Conservation (phyloP, 2,329 filamentous ascomycete species). For the Pestalotiopsis sp. region DNA sequence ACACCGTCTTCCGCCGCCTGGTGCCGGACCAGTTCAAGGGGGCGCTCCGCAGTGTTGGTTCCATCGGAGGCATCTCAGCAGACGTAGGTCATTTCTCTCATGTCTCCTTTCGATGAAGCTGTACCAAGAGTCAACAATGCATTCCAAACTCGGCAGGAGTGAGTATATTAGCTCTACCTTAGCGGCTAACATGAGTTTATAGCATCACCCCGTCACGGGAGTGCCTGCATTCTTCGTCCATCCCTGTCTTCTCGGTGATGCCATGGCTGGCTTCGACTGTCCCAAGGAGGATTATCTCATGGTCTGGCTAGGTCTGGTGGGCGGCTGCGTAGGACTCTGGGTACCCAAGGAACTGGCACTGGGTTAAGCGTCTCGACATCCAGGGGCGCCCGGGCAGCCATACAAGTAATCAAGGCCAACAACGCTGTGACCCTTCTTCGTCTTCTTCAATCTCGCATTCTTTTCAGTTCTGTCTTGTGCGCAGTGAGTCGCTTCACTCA, state of each 20-base stretch:
- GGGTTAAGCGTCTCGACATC: conserved; percentile 49
- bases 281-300: conserved; percentile 74
- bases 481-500: conserved; percentile 50
- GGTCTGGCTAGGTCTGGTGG: conserved; percentile 88
- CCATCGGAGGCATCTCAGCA: conserved; percentile 75
- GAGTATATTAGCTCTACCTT: conserved; percentile 45
- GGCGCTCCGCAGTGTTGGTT: conserved; percentile 61
- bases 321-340: conserved; percentile 77
- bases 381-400: conserved; percentile 53
- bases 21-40: conserved; percentile 69
- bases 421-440: conserved; percentile 29
- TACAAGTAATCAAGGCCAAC: background rate
- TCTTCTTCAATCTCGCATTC: background rate
- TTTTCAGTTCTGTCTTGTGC: background rate
- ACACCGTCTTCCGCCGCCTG: conserved; percentile 71
- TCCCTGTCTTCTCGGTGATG: conserved; percentile 85
- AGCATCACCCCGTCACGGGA: conserved; percentile 84
- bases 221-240: conserved; percentile 88
- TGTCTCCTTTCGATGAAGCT: conserved; percentile 26
- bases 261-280: conserved; percentile 70
- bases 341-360: conserved; percentile 71
- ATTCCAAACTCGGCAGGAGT: conserved; percentile 31
- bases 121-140: conserved; percentile 34
- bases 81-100: conserved; percentile 62
- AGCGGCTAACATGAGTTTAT: conserved; percentile 32